Evolutionary conservation across 257 asterid genomes (phyloP).

Genomic region (Plantago elongata): DNA sequence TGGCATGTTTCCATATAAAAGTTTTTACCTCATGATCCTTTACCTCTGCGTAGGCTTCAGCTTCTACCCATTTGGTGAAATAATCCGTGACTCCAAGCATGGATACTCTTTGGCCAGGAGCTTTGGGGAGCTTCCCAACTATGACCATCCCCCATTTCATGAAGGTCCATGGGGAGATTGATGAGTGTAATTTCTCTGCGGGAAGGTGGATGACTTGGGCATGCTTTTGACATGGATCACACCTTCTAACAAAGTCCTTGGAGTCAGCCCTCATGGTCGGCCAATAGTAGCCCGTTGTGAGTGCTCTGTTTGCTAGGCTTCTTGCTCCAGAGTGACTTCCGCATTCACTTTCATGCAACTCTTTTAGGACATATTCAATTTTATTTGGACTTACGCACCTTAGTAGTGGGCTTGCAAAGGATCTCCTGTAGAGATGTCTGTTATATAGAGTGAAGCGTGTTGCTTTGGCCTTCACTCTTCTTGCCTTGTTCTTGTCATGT

Average conservation of each 20-base stretch:
- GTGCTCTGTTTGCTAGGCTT: background rate
- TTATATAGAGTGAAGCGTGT: background rate
- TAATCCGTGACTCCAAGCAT: background rate
- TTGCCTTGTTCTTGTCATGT: no score
- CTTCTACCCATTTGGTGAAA: background rate
- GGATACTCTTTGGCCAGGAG: background rate
- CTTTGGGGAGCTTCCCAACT: background rate
- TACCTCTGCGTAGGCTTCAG: background rate
- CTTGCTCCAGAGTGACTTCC: background rate
- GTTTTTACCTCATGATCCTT: background rate
- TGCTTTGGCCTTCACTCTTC: no score
- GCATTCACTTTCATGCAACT: background rate
- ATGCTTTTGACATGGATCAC: background rate
- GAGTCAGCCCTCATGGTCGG: background rate
- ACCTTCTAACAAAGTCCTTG: background rate
- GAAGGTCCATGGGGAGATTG: background rate
- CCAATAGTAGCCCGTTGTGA: background rate
- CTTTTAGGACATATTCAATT: background rate
- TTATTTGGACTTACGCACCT: no score
- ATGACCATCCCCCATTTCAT: background rate
- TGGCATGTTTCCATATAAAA: no score
- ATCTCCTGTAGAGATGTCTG: background rate
- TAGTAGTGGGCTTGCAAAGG: background rate
- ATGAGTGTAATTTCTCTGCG: background rate
- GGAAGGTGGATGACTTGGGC: background rate